phyloP scores from a whole-genome alignment of 495 filamentous ascomycete species.

The Jackrogersella multiformis region DNA sequence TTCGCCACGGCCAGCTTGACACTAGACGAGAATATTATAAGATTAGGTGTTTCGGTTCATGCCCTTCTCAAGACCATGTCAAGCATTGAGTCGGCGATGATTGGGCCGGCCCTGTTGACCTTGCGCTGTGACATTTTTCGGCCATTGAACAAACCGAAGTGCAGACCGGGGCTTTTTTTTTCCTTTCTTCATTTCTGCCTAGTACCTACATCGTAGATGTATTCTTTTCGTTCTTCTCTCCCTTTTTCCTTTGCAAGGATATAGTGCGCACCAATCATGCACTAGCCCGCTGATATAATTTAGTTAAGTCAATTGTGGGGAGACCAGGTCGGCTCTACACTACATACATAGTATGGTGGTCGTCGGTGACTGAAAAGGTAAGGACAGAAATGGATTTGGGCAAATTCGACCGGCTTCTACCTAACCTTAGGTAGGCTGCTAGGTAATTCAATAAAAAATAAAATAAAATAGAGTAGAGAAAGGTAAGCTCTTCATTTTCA shows the following conservation, averaged over 20 bases:
- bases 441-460: no score
- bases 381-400: conserved; percentile 18
- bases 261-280: conserved; percentile 28
- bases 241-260: conserved; percentile 19
- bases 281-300: conserved; percentile 18
- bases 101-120: conserved; percentile 26
- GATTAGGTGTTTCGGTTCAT: conserved; percentile 37
- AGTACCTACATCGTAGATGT: no score
- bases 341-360: conserved; percentile 30
- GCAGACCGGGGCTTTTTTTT: conserved; percentile 16
- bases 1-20: conserved; percentile 19
- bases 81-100: conserved; percentile 29
- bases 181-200: no score
- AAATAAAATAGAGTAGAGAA: no score
- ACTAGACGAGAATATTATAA: conserved; percentile 27
- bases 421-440: no score
- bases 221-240: no score
- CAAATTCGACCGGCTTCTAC: conserved; percentile 11
- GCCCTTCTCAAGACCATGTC: conserved; percentile 7
- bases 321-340: conserved; percentile 24
- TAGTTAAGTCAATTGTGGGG: conserved; percentile 36
- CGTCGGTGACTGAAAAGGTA: conserved; percentile 39
- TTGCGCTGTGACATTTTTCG: conserved; percentile 31
- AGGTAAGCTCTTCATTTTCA: background rate
- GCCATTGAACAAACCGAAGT: conserved; percentile 40